Percentiles rank a stretch among this genome's conserved stretches.
Conservation (phyloP, 805 yeast species). For the Metschnikowia shivogae region DNA sequence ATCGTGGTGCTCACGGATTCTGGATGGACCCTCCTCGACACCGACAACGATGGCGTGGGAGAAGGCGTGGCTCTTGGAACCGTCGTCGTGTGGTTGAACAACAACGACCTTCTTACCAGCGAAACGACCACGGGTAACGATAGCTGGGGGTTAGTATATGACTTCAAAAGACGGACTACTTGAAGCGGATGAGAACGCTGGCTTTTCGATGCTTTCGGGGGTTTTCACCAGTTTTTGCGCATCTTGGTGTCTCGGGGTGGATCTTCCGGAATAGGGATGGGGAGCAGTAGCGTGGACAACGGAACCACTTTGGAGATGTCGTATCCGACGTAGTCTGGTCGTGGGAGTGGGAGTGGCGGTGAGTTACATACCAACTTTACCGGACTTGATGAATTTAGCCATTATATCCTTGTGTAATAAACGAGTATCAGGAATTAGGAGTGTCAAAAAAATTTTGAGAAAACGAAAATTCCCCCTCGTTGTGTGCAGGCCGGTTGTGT, state of each 20-base stretch:
- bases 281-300: not conserved
- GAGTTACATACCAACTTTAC: conserved; percentile 93
- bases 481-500: conserved; percentile 16
- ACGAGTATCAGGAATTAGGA: conserved; percentile 10
- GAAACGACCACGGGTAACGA: conserved; percentile 99
- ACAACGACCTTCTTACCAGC: conserved; percentile 99
- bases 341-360: not conserved
- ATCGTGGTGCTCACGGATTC: conserved; percentile 92
- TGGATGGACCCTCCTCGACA: conserved; percentile 96
- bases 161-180: not conserved
- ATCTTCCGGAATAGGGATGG: too few species aligned
- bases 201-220: not conserved
- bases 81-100: conserved; percentile 97
- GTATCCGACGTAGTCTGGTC: not conserved
- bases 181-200: not conserved
- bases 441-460: conserved; percentile 18
- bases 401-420: conserved; percentile 44
- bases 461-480: conserved; percentile 20
- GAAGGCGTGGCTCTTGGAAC: conserved; percentile 97
- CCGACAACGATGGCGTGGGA: conserved; percentile 99
- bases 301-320: not conserved
- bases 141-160: conserved; percentile 52
- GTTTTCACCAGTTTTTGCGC: too few species aligned
- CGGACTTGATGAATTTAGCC: conserved; percentile 99
- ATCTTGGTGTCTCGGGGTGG: too few species aligned